Base-by-base conservation (phyloP, 2,329 filamentous ascomycete species). In the Neocatenulostroma microsporum region DNA sequence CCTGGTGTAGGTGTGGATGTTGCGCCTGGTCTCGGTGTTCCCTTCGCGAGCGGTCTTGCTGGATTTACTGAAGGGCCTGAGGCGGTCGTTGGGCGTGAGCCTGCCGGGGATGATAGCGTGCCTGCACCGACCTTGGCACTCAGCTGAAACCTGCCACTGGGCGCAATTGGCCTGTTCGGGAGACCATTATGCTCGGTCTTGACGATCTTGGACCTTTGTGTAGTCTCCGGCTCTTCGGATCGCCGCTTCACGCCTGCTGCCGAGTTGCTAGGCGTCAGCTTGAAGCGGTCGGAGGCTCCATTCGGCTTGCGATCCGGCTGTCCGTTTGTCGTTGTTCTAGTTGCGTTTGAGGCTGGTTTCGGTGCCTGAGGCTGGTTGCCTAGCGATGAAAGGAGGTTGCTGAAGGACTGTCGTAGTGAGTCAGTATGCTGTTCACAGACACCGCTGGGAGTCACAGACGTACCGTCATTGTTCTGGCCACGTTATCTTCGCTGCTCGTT, bases 151-250 rank as follows among this genome's bases (percentile, higher is more conserved):
- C 44, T 41, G 30, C 36, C 41, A 7, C 28, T 18, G 4, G 45
- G 36, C 5, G 44, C 40, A 18, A 36, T 45, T 24, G 44, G 54
- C 49, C 37, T 15, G 17, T 47, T 54, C 30, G 36, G 50, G 18
- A 63, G 56, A 27, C 45, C 43, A 28, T 48, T 51, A 17, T 51
- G 39, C 51, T 56, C 49, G 14, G 46, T 50, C 37, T 41, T 50
- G 13, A 44, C 34, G 3, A 56, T 52, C 37, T 62, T 63, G 19
- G 55, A 37, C 40, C 54, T 54, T 7, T 56, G 45, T 30, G 49
- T 42, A 34, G 57, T 50, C 20, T 59, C 61, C 34, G 51, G 46
- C 46, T 60, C 53, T 39, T 67, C 55, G 47, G 57, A 45, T 37
- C 57, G 58, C 33, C 58, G 48, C 47, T 61, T 57, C 28, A 55